Conservation (phyloP, 352 stramenopile species). For the Globisporangium echinulatum region DNA sequence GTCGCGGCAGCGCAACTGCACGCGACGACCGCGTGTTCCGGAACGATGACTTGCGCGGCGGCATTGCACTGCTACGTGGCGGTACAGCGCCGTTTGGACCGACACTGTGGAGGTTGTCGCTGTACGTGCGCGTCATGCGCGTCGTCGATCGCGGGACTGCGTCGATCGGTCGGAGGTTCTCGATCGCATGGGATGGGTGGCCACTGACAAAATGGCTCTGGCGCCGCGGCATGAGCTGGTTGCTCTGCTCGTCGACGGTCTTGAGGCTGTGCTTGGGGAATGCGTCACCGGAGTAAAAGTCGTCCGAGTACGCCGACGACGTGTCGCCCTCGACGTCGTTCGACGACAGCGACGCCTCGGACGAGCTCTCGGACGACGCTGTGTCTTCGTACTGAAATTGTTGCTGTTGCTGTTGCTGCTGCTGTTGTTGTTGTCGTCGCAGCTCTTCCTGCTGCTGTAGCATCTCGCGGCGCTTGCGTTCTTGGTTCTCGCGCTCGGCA, state of each 20-base stretch:
- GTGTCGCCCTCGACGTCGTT: conserved; percentile 69
- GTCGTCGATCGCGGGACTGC: conserved; percentile 26
- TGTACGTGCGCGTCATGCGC: conserved; percentile 36
- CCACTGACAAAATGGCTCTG: conserved; percentile 16
- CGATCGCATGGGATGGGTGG: conserved; percentile 27
- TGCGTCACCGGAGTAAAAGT: conserved; percentile 51
- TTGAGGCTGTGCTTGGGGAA: conserved; percentile 61
- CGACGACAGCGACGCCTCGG: conserved; percentile 46
- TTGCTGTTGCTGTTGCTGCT: conserved; percentile 13
- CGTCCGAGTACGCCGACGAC: conserved; percentile 63
- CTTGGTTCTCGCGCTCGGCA: conserved; percentile 13
- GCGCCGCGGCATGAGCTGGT: conserved; percentile 38
- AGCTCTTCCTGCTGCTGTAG: conserved; percentile 19
- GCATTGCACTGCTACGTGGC: conserved; percentile 17
- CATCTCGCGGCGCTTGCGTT: conserved; percentile 17
- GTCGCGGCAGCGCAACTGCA: conserved; percentile 55
- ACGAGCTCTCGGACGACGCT: conserved; percentile 62
- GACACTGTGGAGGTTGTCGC: conserved; percentile 27
- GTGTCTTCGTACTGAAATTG: conserved; percentile 70
- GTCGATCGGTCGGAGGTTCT: conserved; percentile 52
- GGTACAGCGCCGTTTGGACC: conserved; percentile 14
- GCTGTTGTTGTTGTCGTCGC: conserved; percentile 13
- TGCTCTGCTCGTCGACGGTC: conserved; percentile 67
- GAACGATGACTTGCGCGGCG: conserved; percentile 70
- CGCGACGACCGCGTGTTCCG: conserved; percentile 70